Base-by-base conservation (phyloP, 345 rosid genomes). In the Populus ilicifolia region DNA sequence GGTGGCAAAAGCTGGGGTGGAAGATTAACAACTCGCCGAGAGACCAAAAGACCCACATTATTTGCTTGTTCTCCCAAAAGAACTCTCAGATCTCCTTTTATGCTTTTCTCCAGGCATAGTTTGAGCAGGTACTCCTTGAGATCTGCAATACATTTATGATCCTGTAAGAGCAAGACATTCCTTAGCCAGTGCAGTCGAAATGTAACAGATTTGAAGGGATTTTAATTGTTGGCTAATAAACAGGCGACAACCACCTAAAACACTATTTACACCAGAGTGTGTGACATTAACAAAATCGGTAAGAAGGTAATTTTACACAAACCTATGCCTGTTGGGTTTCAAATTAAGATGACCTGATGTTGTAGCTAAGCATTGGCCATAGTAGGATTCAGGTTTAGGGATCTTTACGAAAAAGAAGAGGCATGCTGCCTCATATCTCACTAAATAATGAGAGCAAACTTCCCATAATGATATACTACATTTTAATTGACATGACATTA, bases 1-100 rank as follows among this genome's bases (percentile, higher is more conserved):
- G 92, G 96, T 35, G 97, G 94, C 85, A 93, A 83, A 83, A 96
- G 96, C 82, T 96, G 93, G 50, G 92, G 93, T 78, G 98, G 98
- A 71, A 96, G 90, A 84, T 93, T 96, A 79, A 84, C 84, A 80
- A 93, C 94, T 30, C 88, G 90, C 79, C 90, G 98, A 70, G 98
- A 96, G 74, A 96, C 94, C 86, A 96, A 83, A 30, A 96, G 87
- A 82, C 92, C 97, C 52, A 87, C 89, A 72, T 72, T 50, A 14
- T 76, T 79, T 52, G 92, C 82, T 78, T 87, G 81, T 71, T 92
- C 91, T 79, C 82, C 89, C 76, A 88, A 77, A 30, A 93, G 81
- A 61, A 83, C 33, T 82, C 84, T 84, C 70, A 96, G 78, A 70
- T 86, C 78, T 54, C 69, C 81, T 17, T 33, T 75, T 50, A 72